Percentiles rank a stretch among this genome's conserved stretches.
Conservation (phyloP, 768 basidiomycete species). For the Hydnum rufescens region DNA sequence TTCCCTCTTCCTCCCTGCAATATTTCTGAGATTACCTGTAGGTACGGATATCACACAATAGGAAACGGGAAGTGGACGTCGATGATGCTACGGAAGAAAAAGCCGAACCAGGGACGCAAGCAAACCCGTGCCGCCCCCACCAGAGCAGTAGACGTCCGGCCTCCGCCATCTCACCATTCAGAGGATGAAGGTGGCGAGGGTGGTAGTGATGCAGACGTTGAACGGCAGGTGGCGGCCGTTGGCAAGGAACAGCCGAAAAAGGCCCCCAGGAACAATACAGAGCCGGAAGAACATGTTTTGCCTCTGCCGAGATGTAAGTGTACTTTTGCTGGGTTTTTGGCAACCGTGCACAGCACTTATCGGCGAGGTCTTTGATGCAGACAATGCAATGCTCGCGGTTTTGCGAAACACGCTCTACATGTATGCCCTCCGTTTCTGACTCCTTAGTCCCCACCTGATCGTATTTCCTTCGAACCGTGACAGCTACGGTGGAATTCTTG, state of each 20-base stretch:
- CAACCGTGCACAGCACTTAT: background rate
- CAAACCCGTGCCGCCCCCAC: conserved; percentile 11
- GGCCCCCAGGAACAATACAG: too few relatives aligned
- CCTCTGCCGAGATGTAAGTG: conserved; percentile 24
- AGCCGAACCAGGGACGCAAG: conserved; percentile 26
- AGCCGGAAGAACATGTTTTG: conserved; percentile 31
- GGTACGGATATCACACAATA: conserved; percentile 56
- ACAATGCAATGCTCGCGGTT: conserved; percentile 79
- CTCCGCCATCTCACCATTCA: conserved; percentile 7
- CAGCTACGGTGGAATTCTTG: conserved; percentile 80
- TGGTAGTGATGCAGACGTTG: conserved; percentile 7
- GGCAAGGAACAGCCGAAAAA: too few relatives aligned
- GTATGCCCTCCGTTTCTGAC: too few relatives aligned
- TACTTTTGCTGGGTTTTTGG: too few relatives aligned
- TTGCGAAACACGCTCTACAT: conserved; percentile 72
- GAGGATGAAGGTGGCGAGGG: conserved; percentile 9
- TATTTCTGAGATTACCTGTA: too few relatives aligned
- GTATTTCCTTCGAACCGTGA: background rate
- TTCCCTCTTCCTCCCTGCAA: too few relatives aligned
- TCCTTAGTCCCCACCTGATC: background rate
- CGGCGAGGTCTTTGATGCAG: conserved; percentile 26
- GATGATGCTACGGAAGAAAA: conserved; percentile 37
- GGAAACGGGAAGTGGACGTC: conserved; percentile 66
- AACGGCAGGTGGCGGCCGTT: background rate
- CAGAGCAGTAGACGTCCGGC: background rate